Conservation (phyloP, 495 filamentous ascomycete genomes). For the Hypoxylon intermedium region DNA sequence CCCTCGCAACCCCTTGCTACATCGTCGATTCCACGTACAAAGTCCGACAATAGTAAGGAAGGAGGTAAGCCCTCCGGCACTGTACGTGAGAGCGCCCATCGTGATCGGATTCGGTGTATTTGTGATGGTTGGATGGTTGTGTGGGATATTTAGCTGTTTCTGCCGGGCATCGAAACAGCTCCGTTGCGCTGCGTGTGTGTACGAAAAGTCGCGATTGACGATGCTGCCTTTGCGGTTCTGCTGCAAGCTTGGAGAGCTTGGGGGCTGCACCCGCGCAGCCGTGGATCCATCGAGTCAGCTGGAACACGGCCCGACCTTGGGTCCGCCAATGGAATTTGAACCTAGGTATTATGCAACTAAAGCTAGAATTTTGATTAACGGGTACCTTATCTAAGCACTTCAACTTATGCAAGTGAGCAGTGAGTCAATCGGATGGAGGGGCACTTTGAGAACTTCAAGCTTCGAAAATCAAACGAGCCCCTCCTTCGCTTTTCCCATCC, state of each 20-base stretch:
- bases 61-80: slow-evolving; percentile 70
- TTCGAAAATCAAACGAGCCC: slow-evolving; percentile 19
- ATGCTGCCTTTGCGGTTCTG: slow-evolving; percentile 1
- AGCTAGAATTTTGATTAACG: slow-evolving; percentile 2
- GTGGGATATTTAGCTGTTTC: slow-evolving; percentile 11
- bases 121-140: slow-evolving; percentile 8
- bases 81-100: slow-evolving; percentile 67
- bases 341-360: neutral
- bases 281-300: neutral
- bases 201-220: slow-evolving; percentile 34
- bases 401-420: slow-evolving; percentile 12
- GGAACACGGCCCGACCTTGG: slow-evolving; percentile 16
- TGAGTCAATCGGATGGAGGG: slow-evolving; percentile 37
- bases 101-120: slow-evolving; percentile 36
- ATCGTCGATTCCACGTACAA: slow-evolving; percentile 64
- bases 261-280: slow-evolving; percentile 22
- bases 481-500: neutral
- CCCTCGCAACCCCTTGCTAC: slow-evolving; percentile 15
- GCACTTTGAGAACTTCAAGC: slow-evolving; percentile 16
- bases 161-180: slow-evolving; percentile 32
- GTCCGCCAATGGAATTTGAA: neutral
- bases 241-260: slow-evolving; percentile 35
- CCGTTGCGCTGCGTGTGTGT: slow-evolving; percentile 17
- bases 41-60: slow-evolving; percentile 82
- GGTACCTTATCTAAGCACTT: slow-evolving; percentile 5